Evolutionary conservation across 495 filamentous ascomycete genomes (phyloP).

Genomic region (Aspergillus biplanus): DNA sequence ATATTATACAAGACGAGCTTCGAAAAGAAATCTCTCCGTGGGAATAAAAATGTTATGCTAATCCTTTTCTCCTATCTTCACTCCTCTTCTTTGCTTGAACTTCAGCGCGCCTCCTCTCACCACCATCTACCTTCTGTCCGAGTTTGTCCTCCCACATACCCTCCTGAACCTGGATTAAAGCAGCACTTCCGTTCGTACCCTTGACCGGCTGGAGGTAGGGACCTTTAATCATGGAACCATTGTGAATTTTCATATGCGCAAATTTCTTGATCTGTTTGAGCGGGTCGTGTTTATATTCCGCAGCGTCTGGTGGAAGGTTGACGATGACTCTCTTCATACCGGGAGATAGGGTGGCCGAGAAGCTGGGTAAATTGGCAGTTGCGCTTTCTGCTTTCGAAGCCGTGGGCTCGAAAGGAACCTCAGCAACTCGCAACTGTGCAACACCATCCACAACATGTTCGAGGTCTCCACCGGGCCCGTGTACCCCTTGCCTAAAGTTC

Average conservation of each 20-base stretch:
- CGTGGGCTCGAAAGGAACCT: conserved; percentile 49
- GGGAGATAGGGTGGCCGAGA: conserved; percentile 52
- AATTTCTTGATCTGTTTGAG: conserved; percentile 52
- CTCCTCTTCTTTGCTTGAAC: conserved; percentile 70
- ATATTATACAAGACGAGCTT: conserved; percentile 21
- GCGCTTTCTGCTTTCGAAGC: conserved; percentile 7
- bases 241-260: conserved; percentile 65
- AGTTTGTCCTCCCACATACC: conserved; percentile 85
- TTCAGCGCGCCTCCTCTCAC: conserved; percentile 86
- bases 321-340: conserved; percentile 66
- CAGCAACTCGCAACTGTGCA: conserved; percentile 69
- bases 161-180: conserved; percentile 70
- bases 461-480: conserved; percentile 79
- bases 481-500: conserved; percentile 73
- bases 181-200: conserved; percentile 60
- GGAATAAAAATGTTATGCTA: conserved; percentile 18
- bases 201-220: conserved; percentile 70
- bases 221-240: conserved; percentile 67
- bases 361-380: conserved; percentile 11
- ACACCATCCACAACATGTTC: conserved; percentile 71
- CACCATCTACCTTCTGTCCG: conserved; percentile 93
- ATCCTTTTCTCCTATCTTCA: conserved; percentile 51
- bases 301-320: conserved; percentile 66
- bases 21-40: background rate
- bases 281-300: conserved; percentile 42